Conservation (phyloP, 176 grass and related monocot species). For the Coix lacrymajobi region DNA sequence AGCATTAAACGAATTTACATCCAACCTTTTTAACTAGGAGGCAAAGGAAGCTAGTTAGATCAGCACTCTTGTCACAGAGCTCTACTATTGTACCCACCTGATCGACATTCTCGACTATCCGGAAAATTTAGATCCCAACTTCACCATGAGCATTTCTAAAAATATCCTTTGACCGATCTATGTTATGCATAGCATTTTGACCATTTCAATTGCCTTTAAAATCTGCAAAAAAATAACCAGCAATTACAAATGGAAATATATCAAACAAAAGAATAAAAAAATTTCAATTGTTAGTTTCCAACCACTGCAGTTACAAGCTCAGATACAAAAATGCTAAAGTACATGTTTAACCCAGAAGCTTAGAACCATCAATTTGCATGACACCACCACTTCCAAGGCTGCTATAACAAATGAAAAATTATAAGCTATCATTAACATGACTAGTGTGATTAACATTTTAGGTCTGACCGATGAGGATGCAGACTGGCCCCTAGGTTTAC, state of each 20-base stretch:
- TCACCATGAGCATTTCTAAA: background rate
- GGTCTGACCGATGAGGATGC: background rate
- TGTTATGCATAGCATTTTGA: constrained; percentile 20
- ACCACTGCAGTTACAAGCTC: background rate
- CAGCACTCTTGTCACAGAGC: background rate
- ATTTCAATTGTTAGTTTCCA: background rate
- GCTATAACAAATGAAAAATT: background rate
- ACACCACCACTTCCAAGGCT: background rate
- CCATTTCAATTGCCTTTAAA: constrained; percentile 31
- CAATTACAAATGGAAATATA: background rate
- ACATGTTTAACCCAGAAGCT: background rate
- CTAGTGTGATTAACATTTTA: background rate
- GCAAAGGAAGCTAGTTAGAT: constrained; percentile 26
- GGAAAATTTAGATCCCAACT: background rate
- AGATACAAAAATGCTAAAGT: background rate
- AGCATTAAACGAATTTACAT: constrained; percentile 37
- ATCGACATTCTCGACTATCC: background rate
- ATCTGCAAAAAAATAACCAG: background rate
- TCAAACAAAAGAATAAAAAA: background rate
- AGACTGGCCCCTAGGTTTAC: background rate
- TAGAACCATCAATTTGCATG: background rate
- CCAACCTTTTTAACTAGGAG: background rate
- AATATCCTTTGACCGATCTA: background rate
- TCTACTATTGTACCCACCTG: background rate
- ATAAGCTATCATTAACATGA: background rate